A percentile compares a stretch with the other conserved stretches of the same genome.
Conservation (phyloP, 75 land plant genomes). For the Selaginella tamariscina region DNA sequence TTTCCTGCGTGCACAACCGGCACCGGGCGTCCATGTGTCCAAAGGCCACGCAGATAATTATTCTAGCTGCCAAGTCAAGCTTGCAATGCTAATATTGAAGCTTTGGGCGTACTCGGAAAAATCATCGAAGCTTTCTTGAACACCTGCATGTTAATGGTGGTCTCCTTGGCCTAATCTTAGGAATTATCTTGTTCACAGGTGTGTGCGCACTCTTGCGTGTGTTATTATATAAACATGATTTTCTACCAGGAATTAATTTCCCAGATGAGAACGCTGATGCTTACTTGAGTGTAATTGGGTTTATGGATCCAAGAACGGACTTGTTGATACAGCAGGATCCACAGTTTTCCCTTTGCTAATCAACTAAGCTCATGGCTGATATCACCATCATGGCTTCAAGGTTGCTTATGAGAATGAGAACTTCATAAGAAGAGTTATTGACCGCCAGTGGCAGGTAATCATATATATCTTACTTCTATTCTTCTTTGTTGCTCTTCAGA, state of each 20-base stretch:
- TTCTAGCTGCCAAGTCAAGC: neutral
- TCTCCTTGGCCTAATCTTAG: slow-evolving; percentile 24
- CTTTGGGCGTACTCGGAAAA: neutral
- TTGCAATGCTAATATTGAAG: neutral
- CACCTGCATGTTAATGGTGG: slow-evolving; percentile 24
- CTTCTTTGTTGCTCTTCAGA: neutral
- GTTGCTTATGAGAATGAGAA: slow-evolving; percentile 39
- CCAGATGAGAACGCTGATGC: slow-evolving; percentile 18
- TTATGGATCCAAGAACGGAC: slow-evolving; percentile 32
- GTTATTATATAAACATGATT: neutral
- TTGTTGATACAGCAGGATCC: slow-evolving; percentile 12
- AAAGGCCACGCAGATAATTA: neutral
- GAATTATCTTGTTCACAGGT: slow-evolving; percentile 14
- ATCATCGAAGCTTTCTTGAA: neutral
- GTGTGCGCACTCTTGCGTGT: too few species aligned
- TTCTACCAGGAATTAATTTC: neutral
- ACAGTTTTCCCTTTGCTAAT: too few species aligned
- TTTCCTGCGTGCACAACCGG: neutral
- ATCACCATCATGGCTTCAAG: slow-evolving; percentile 47
- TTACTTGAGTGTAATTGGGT: slow-evolving; percentile 29
- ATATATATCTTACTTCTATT: neutral
- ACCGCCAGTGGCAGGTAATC: slow-evolving; percentile 38
- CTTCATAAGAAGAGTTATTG: slow-evolving; percentile 16
- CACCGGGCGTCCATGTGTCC: neutral
- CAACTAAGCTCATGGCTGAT: slow-evolving; percentile 18